Evolutionary conservation across 352 stramenopile species (phyloP), one percentile per base, ranked within the genome.

Genomic region (Porosira glacialis): DNA sequence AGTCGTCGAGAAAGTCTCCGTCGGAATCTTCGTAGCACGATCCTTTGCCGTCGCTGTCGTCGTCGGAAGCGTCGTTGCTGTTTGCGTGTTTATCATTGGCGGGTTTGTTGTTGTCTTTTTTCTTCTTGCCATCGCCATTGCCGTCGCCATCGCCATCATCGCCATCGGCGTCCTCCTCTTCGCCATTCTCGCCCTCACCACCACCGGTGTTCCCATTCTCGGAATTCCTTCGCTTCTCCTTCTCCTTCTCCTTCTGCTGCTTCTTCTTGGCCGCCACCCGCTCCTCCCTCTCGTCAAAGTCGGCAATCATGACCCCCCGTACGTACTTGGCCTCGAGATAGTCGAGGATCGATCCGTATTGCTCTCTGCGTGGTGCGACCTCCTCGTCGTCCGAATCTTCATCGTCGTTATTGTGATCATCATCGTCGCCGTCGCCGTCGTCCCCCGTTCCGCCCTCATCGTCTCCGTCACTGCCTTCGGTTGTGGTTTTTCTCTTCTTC

Each of bases 251-350:
- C n/a, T n/a, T n/a, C n/a, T n/a, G n/a, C n/a, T n/a, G 1, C n/a
- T 71, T 51, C 2, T n/a, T 61, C 17, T 43, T 63, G 35, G 49
- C 45, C 50, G 57, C 55, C 58, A 65, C 69, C 5, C 28, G 38
- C 13, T 38, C 26, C 13, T 53, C 51, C 36, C 51, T 35, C 28
- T 70, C 64, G 39, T 86, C 65, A 27, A 78, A 69, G 19, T 81
- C 69, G 3, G 73, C 64, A 47, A 89, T 61, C 74, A 86, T 84
- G 0, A 91, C 80, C 21, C 85, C 85, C 24, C 77, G 63, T 0
- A 85, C 82, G 55, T 91, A 91, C 51, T 91, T 91, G 10, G 85
- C 85, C 51, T 91, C 85, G 0, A 91, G 47, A 58, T 91, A 91
- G 78, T 91, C 85, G 8, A 89, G 1, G 1, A 89, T 58, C 4